Evolutionary conservation across 768 basidiomycete species (phyloP).

Genomic region (Phaeotremella skinneri): DNA sequence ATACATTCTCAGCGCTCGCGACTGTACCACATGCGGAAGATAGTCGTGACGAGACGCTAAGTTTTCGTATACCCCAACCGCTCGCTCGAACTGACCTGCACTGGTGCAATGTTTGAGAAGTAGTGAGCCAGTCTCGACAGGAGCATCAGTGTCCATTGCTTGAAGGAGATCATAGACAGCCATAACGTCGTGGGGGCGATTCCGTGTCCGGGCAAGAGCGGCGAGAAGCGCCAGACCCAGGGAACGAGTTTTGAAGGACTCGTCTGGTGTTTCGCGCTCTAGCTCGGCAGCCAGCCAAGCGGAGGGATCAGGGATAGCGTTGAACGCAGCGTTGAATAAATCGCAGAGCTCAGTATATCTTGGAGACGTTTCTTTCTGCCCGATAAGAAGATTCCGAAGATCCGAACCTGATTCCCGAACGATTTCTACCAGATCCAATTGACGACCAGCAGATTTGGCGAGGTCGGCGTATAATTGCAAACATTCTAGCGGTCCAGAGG

Average conservation of each 20-base stretch:
- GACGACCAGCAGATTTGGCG: slow-evolving; percentile 2
- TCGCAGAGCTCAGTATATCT: background rate
- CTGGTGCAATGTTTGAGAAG: slow-evolving; percentile 4
- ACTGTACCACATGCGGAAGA: slow-evolving; percentile 11
- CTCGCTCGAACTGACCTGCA: slow-evolving; percentile 1
- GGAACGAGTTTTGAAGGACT: background rate
- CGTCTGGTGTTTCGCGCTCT: background rate
- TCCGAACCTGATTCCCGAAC: background rate
- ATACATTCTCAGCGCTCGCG: slow-evolving; percentile 13
- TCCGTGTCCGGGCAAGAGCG: slow-evolving; percentile 8
- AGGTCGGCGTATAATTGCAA: slow-evolving; percentile 7
- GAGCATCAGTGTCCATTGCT: slow-evolving; percentile 4
- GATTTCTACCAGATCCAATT: slow-evolving; percentile 15
- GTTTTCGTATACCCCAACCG: slow-evolving; percentile 11
- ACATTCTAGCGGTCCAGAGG: slow-evolving; percentile 7
- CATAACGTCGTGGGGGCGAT: slow-evolving; percentile 4
- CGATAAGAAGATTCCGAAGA: slow-evolving; percentile 7
- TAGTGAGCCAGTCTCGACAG: slow-evolving; percentile 4
- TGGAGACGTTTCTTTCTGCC: background rate
- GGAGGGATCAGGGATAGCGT: slow-evolving; percentile 1
- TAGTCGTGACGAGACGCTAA: background rate
- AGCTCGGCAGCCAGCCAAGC: slow-evolving; percentile 12
- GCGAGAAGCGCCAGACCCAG: slow-evolving; percentile 14
- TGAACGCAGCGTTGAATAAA: slow-evolving; percentile 9
- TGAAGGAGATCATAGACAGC: slow-evolving; percentile 13